A percentile compares a stretch with the other conserved stretches of the same genome.
phyloP scores from a whole-genome alignment of 2,329 filamentous ascomycete species.

The Fusarium equiseti region DNA sequence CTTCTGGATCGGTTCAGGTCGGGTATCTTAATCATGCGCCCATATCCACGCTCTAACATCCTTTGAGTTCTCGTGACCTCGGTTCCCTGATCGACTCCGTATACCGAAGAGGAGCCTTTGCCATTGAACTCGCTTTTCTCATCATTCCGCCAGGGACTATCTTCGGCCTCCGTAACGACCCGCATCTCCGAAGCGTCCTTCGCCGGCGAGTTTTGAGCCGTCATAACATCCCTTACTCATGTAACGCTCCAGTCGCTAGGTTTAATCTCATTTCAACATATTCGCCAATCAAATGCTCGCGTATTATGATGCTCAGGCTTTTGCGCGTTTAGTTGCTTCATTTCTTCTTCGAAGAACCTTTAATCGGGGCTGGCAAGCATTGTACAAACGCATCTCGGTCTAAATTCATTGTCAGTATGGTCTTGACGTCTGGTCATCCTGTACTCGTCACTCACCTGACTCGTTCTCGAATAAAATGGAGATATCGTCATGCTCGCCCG shows the following conservation, averaged over 20 bases:
- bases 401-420: conserved; percentile 49
- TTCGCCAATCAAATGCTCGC: conserved; percentile 9
- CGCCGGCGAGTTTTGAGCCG: not conserved
- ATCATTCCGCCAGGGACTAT: conserved; percentile 13
- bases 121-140: conserved; percentile 3
- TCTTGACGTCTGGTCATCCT: not conserved
- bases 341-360: conserved; percentile 57
- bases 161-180: conserved; percentile 21
- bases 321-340: conserved; percentile 33
- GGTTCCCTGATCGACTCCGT: conserved; percentile 6
- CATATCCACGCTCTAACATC: conserved; percentile 7
- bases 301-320: conserved; percentile 17
- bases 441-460: conserved; percentile 68
- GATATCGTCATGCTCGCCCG: conserved; percentile 93
- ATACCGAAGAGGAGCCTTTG: conserved; percentile 6
- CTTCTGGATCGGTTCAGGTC: conserved; percentile 4
- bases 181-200: conserved; percentile 21
- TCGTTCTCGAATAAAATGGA: conserved; percentile 85
- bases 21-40: conserved; percentile 17
- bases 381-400: conserved; percentile 66
- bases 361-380: conserved; percentile 68
- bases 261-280: conserved; percentile 33
- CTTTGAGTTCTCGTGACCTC: conserved; percentile 9
- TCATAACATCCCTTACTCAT: conserved; percentile 12
- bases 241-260: conserved; percentile 19